Percentiles rank a stretch among this genome's conserved stretches.
phyloP scores from a whole-genome alignment of 768 basidiomycete genomes.

The Serendipita vermifera region DNA sequence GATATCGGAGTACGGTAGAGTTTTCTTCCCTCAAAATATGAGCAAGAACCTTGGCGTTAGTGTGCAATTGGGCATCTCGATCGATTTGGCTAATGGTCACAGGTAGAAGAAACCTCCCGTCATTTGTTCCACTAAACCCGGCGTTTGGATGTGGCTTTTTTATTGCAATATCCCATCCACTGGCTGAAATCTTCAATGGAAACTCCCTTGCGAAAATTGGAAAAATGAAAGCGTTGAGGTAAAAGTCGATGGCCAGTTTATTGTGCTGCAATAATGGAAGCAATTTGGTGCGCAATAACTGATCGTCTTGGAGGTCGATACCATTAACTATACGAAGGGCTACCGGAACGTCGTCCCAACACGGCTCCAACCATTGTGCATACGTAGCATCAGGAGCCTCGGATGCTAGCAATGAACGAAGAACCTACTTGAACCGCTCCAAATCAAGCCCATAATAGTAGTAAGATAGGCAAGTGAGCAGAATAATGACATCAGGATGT shows the following conservation, averaged over 20 bases:
- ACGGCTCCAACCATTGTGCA: slow-evolving; percentile 25
- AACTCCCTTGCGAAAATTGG: slow-evolving; percentile 40
- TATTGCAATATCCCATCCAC: slow-evolving; percentile 42
- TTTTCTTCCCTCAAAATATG: slow-evolving; percentile 21
- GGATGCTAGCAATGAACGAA: slow-evolving; percentile 29
- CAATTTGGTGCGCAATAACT: slow-evolving; percentile 22
- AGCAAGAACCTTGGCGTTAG: slow-evolving; percentile 31
- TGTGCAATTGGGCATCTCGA: slow-evolving; percentile 29
- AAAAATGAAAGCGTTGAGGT: slow-evolving; percentile 34
- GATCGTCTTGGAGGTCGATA: slow-evolving; percentile 32
- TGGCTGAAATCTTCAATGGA: slow-evolving; percentile 33
- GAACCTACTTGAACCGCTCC: slow-evolving; percentile 27
- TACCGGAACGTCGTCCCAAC: not conserved
- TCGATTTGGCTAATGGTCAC: slow-evolving; percentile 28
- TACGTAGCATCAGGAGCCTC: slow-evolving; percentile 34
- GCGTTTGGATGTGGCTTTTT: slow-evolving; percentile 27
- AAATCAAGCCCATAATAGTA: slow-evolving; percentile 35
- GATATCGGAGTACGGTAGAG: slow-evolving; percentile 6
- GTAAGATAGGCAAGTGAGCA: slow-evolving; percentile 36
- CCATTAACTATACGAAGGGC: slow-evolving; percentile 25
- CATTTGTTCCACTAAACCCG: slow-evolving; percentile 47
- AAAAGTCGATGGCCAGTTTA: slow-evolving; percentile 34
- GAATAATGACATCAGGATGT: slow-evolving; percentile 37
- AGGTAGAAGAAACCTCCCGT: slow-evolving; percentile 28
- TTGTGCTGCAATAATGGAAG: slow-evolving; percentile 30